phyloP scores from a whole-genome alignment of 2,329 filamentous ascomycete genomes.

The Colletotrichum limetticola region DNA sequence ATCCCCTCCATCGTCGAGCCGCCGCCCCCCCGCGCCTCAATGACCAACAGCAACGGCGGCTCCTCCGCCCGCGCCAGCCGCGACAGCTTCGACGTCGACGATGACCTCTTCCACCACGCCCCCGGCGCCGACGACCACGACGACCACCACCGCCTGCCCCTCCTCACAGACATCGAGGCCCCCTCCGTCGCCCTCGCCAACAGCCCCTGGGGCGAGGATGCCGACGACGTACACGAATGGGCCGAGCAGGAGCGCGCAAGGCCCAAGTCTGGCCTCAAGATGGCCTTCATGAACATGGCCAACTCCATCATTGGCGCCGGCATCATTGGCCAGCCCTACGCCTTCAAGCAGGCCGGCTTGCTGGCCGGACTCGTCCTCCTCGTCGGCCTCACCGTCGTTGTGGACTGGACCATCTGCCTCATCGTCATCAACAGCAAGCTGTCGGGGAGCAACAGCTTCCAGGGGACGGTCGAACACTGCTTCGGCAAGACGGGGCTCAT shows the following conservation, averaged over 20 bases:
- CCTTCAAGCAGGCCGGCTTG: conserved; percentile 92
- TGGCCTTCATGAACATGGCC: conserved; percentile 99
- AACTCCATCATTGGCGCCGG: conserved; percentile 93
- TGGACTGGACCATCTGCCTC: conserved; percentile 98
- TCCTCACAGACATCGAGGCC: conserved; percentile 85
- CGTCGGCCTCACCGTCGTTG: conserved; percentile 79
- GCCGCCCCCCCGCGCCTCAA: conserved; percentile 28
- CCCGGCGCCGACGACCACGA: conserved; percentile 27
- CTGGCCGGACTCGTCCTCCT: conserved; percentile 83
- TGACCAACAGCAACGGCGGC: conserved; percentile 26
- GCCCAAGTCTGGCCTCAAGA: conserved; percentile 85
- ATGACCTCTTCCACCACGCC: conserved; percentile 32
- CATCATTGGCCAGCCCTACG: conserved; percentile 90
- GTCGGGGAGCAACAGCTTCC: conserved; percentile 92
- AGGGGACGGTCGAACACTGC: conserved; percentile 95
- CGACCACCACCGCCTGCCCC: conserved; percentile 67
- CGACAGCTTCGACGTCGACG: conserved; percentile 37
- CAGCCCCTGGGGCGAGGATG: conserved; percentile 53
- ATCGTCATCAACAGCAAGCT: conserved; percentile 99
- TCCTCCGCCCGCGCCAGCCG: conserved; percentile 17
- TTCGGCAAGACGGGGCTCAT: conserved; percentile 90
- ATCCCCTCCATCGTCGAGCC: conserved; percentile 54
- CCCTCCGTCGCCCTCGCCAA: conserved; percentile 79
- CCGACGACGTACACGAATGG: conserved; percentile 57
- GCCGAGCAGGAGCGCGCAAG: conserved; percentile 67